These are phyloP conservation scores for Cytospora piceicola DNA, from an alignment of 2,329 filamentous ascomycete species.

Conservation along the genomic window DNA sequence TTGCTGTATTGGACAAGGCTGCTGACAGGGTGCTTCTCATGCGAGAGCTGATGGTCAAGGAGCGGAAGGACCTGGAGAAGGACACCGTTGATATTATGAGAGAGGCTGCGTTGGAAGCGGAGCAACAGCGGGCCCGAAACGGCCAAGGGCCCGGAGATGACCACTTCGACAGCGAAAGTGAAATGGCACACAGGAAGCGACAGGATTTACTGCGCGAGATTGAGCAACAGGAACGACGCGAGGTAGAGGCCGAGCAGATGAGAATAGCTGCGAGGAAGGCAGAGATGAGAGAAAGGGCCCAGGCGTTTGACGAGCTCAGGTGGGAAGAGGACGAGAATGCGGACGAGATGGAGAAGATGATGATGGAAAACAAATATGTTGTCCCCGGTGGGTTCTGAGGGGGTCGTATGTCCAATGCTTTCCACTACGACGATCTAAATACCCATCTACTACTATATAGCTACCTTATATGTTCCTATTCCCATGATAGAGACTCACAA, in stretches of 20 bases:
- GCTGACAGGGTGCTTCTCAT: constrained; percentile 31
- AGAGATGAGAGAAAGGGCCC: constrained; percentile 22
- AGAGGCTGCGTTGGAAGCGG: constrained; percentile 38
- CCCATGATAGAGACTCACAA: not conserved
- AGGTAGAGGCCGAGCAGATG: constrained; percentile 11
- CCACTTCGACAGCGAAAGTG: not conserved
- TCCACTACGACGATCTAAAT: constrained; percentile 7
- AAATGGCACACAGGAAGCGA: constrained; percentile 10
- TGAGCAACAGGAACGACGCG: constrained; percentile 12
- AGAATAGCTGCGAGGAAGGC: constrained; percentile 4
- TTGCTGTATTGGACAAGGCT: constrained; percentile 35
- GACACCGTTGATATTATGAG: constrained; percentile 39
- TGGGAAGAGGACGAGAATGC: constrained; percentile 18
- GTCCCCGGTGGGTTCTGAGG: constrained; percentile 18
- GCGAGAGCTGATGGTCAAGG: constrained; percentile 30
- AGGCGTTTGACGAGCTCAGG: constrained; percentile 15
- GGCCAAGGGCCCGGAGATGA: constrained; percentile 2
- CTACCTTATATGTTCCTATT: not conserved
- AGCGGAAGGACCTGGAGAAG: constrained; percentile 33
- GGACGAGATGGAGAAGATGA: constrained; percentile 26
- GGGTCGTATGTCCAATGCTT: not conserved
- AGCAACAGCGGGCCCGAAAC: constrained; percentile 18
- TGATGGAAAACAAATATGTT: constrained; percentile 18
- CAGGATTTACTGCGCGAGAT: constrained; percentile 20
- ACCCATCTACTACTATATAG: not conserved